Evolutionary conservation across 2,329 filamentous ascomycete genomes (phyloP), one percentile per base, ranked within the genome.

Genomic region (Hirsutella minnesotensis): DNA sequence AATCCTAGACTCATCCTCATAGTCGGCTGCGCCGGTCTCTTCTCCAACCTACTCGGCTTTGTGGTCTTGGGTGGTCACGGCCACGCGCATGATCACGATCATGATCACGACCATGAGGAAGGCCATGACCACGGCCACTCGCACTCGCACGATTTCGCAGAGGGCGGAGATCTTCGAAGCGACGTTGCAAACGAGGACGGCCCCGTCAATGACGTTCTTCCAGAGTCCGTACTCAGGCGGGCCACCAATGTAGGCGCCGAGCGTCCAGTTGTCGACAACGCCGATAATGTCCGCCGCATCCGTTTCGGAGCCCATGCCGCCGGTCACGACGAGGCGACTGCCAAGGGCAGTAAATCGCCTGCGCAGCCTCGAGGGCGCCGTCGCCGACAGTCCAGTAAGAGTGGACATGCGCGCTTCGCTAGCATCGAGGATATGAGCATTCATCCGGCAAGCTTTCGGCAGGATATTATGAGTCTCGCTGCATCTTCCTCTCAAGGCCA

Each of bases 21-120:
- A 49, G 92, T 98, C 41, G 92, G 92, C 34, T 88, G 75, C 48
- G 73, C 86, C 45, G 92, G 92, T 41, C 75, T 98, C 13, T 72
- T 80, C 8, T 95, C 89, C 27, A 98, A 98, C 57, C 74, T 96
- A 18, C 68, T 90, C 39, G 92, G 92, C 2, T 81, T 98, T 49
- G 75, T 90, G 44, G 79, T 98, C 27, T 86, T 98, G 55, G 92
- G 94, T 52, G 90, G 94, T 44, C 90, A 96, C 59, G 86, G 86
- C 3, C 90, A 96, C 60, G 78, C 78, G 13, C 86, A 92, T 58
- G 83, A 81, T 4, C 67, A 66, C 39, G 73, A 66, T 13, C 72
- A 69, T 47, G 76, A 73, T 18, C 71, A 77, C 48, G 63, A 59
- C 5, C 63, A 71, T 42, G 65, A 64, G 5, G 63, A 68, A 39